A percentile compares a stretch with the other conserved stretches of the same genome.
phyloP scores from a whole-genome alignment of 2,329 filamentous ascomycete genomes.

The Aspergillus sp. region DNA sequence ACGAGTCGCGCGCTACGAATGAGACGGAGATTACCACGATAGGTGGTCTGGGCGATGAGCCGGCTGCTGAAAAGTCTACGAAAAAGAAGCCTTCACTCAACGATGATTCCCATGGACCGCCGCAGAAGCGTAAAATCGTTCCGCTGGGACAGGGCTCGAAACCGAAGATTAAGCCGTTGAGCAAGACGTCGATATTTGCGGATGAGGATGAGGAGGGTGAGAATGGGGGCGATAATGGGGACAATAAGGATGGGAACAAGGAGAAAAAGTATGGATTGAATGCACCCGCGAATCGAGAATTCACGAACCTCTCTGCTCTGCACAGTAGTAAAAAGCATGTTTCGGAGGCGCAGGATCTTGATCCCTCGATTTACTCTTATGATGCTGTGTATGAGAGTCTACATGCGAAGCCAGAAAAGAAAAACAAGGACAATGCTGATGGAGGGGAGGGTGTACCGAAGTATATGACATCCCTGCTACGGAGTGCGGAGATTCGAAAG shows the following conservation, averaged over 20 bases:
- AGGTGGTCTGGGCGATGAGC: constrained; percentile 33
- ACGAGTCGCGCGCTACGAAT: constrained; percentile 29
- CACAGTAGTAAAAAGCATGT: constrained; percentile 48
- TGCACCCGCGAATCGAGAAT: constrained; percentile 27
- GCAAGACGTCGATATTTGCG: constrained; percentile 38
- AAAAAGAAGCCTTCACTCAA: constrained; percentile 7
- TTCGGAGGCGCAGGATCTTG: constrained; percentile 43
- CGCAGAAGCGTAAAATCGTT: constrained; percentile 37
- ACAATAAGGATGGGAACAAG: background rate
- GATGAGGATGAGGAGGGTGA: constrained; percentile 36
- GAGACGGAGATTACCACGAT: constrained; percentile 39
- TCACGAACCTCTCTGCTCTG: constrained; percentile 47
- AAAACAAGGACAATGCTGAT: constrained; percentile 23
- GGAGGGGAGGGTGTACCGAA: constrained; percentile 44
- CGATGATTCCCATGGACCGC: constrained; percentile 20
- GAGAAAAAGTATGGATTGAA: constrained; percentile 23
- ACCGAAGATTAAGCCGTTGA: constrained; percentile 32
- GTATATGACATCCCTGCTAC: constrained; percentile 61
- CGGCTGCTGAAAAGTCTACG: constrained; percentile 6
- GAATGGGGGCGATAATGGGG: background rate
- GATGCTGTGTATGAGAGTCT: constrained; percentile 51
- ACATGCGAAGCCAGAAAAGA: constrained; percentile 37
- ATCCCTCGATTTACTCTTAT: constrained; percentile 51
- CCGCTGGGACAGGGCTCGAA: constrained; percentile 24
- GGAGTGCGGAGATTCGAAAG: constrained; percentile 61